Evolutionary conservation across 1,139 yeast species (phyloP).

Genomic region (Saccharomyces hybrid): DNA sequence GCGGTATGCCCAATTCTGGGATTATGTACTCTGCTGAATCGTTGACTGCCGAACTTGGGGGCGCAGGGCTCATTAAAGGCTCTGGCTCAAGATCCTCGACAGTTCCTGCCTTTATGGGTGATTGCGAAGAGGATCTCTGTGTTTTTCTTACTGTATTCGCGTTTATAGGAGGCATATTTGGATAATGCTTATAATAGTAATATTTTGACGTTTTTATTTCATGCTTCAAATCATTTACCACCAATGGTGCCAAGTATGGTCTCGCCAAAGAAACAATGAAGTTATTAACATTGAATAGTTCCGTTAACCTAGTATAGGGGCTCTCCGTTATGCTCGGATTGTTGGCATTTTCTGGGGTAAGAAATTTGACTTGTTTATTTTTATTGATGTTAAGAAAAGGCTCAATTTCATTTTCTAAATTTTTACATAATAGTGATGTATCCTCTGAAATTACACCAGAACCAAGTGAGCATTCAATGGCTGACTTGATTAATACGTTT

Average conservation of each 20-base stretch:
- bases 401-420: constrained; percentile 51
- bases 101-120: neutral
- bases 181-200: constrained; percentile 31
- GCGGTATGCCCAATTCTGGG: constrained; percentile 24
- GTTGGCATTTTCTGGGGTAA: constrained; percentile 40
- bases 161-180: constrained; percentile 5
- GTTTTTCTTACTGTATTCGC: neutral
- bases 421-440: constrained; percentile 62
- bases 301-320: constrained; percentile 83
- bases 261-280: constrained; percentile 84
- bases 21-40: constrained; percentile 19
- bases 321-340: constrained; percentile 39
- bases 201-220: constrained; percentile 34
- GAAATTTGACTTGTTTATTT: constrained; percentile 26
- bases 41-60: neutral
- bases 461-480: constrained; percentile 49
- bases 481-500: constrained; percentile 86
- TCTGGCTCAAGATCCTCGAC: neutral
- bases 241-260: constrained; percentile 85
- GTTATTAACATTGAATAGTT: constrained; percentile 87
- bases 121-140: neutral
- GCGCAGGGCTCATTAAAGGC: neutral
- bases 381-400: constrained; percentile 29
- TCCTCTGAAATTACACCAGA: constrained; percentile 55
- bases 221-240: constrained; percentile 75